Evolutionary conservation across 2,329 filamentous ascomycete genomes (phyloP), one percentile per base, ranked within the genome.

Genomic region (Chaetomium strumarium): DNA sequence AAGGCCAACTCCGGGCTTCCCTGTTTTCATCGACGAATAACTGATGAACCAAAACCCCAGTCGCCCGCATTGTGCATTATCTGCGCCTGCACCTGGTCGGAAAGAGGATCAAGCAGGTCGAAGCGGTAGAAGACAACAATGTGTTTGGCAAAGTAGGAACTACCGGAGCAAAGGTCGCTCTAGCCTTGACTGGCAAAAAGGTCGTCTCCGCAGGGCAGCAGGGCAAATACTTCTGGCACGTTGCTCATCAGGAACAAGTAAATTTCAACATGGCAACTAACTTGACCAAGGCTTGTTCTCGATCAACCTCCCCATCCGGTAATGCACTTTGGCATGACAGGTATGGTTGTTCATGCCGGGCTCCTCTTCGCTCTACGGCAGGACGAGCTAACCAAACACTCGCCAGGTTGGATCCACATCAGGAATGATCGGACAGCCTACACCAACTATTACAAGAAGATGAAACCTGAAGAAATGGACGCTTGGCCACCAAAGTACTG

Each of bases 211-310:
- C 87, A 4, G 88, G 87, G 4, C 90, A 87, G 55, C 93, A 96
- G 67, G 93, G 93, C 10, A 99, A 97, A 78, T 97, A 97, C 66
- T 97, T 99, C 68, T 99, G 93, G 83, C 80, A 61, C 55, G 70
- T 56, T 13, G 14, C 19, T 40, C 14, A 2, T 1, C 17, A 17
- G n/a, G n/a, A 5, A 11, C 8, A 12, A 16, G 11, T 11, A 3
- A 12, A 12, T 12, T 29, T 31, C n/a, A 2, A 6, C 10, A 34
- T 9, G 24, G 34, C 33, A 46, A 38, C 52, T 59, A 31, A 58
- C 30, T 7, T 1, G 1, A 3, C 2, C 1, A 12, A 68, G 66
- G 67, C 57, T 74, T 33, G 71, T 73, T 76, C 75, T 97, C 19
- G 84, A 89, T 36, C 87, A 79, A 10, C 79, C 89, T 11, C 91